Conservation (phyloP, 2,329 filamentous ascomycete species). For the Aspergillus sp. region DNA sequence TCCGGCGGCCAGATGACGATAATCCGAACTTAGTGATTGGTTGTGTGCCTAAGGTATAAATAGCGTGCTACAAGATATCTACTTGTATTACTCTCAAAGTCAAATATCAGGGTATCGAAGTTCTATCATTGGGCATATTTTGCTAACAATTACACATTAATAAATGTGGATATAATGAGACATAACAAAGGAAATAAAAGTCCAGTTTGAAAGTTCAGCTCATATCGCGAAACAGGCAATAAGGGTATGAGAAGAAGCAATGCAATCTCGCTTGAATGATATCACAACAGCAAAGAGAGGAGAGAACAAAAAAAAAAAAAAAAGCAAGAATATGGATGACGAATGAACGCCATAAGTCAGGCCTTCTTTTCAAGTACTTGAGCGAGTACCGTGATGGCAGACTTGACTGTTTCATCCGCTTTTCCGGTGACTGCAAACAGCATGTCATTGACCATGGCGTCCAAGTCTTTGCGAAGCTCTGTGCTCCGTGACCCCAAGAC, state of each 20-base stretch:
- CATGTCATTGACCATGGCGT: constrained; percentile 31
- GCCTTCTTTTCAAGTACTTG: constrained; percentile 32
- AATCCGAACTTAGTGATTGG: not conserved
- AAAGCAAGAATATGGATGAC: not conserved
- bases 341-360: constrained; percentile 6
- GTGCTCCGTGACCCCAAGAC: constrained; percentile 23
- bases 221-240: not conserved
- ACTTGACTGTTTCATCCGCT: constrained; percentile 29
- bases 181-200: not conserved
- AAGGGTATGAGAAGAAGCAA: not conserved
- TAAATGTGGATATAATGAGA: no score
- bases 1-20: constrained; percentile 1
- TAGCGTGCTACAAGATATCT: not conserved
- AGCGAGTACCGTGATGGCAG: constrained; percentile 30
- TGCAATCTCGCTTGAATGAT: no score
- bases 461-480: constrained; percentile 26
- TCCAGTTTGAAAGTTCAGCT: not conserved
- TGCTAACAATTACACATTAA: no score
- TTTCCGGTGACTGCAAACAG: constrained; percentile 31
- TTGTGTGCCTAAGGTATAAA: not conserved
- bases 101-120: not conserved
- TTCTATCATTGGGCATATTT: not conserved
- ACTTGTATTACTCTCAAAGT: not conserved
- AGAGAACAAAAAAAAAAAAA: constrained; percentile 4
- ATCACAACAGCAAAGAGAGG: not conserved